Evolutionary conservation across 805 yeast genomes (phyloP).

Genomic region (Wickerhamomyces queroliae): DNA sequence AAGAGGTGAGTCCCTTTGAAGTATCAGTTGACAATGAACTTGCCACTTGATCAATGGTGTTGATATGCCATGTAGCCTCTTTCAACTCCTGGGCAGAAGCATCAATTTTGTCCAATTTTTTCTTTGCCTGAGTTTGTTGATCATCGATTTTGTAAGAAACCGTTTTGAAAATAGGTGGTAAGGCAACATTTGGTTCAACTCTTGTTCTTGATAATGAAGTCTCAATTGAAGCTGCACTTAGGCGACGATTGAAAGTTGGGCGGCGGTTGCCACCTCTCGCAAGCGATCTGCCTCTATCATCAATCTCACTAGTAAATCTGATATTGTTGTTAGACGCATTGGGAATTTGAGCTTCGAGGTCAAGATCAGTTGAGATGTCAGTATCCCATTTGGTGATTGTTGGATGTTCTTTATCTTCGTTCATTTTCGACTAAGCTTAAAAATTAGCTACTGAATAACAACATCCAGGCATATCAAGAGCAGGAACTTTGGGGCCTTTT

Average conservation of each 20-base stretch:
- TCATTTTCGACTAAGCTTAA: not conserved
- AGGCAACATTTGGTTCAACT: slow-evolving; percentile 23
- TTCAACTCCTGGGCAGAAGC: slow-evolving; percentile 20
- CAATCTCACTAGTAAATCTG: not conserved
- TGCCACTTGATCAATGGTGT: slow-evolving; percentile 21
- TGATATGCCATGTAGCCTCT: slow-evolving; percentile 26
- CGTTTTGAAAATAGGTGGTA: slow-evolving; percentile 33
- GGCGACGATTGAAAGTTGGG: not conserved
- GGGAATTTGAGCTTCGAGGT: not conserved
- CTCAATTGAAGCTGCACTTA: slow-evolving; percentile 3
- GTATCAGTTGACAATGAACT: slow-evolving; percentile 18
- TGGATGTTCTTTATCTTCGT: not conserved
- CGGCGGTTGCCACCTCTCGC: not conserved
- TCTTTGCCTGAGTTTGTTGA: slow-evolving; percentile 5
- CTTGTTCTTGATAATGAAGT: slow-evolving; percentile 3
- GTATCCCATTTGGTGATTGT: not conserved
- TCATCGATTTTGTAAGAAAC: slow-evolving; percentile 31
- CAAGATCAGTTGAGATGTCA: not conserved
- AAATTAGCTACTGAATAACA: too few relatives aligned
- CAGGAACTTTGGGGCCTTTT: too few relatives aligned
- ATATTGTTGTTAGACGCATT: not conserved
- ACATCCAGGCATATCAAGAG: too few relatives aligned
- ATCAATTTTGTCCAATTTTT: slow-evolving; percentile 7
- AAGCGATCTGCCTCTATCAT: not conserved
- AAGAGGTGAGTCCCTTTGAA: slow-evolving; percentile 20